A percentile compares a stretch with the other conserved stretches of the same genome.
Evolutionary conservation across 306 rosid species (phyloP).

Genomic region (Cicer cuneatum): DNA sequence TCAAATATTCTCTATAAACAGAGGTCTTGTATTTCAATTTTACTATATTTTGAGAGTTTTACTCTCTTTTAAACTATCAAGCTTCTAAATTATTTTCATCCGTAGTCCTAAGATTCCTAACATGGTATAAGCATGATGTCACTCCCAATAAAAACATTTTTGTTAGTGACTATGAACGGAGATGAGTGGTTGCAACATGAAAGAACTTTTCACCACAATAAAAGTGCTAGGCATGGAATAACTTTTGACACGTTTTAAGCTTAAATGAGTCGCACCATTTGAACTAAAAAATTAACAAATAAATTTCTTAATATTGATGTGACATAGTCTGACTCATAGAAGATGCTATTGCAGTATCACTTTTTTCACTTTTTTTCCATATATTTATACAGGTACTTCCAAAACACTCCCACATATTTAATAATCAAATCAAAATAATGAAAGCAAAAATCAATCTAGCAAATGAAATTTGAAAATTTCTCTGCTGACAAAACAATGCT

Average conservation of each 20-base stretch:
- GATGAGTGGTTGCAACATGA: too few species aligned
- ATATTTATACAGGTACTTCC: background rate
- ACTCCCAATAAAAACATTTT: too few species aligned
- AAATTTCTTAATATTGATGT: background rate
- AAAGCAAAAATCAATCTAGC: conserved; percentile 32
- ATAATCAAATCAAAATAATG: background rate
- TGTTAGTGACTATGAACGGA: too few species aligned
- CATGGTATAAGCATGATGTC: too few species aligned
- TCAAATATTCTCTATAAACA: too few species aligned
- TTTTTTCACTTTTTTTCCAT: too few species aligned
- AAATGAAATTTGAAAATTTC: conserved; percentile 37
- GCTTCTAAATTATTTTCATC: too few species aligned
- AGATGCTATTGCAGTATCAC: background rate
- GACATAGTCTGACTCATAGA: background rate
- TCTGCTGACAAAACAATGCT: conserved; percentile 41
- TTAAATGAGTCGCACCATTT: background rate
- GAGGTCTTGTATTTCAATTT: too few species aligned
- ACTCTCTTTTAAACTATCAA: too few species aligned
- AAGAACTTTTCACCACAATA: too few species aligned
- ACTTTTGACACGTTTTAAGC: background rate
- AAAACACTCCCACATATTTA: background rate
- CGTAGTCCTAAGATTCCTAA: too few species aligned
- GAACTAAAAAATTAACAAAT: background rate
- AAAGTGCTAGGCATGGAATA: background rate
- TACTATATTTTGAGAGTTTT: too few species aligned